phyloP scores from a whole-genome alignment of 139 green algal species.

The Eudorina sp. region DNA sequence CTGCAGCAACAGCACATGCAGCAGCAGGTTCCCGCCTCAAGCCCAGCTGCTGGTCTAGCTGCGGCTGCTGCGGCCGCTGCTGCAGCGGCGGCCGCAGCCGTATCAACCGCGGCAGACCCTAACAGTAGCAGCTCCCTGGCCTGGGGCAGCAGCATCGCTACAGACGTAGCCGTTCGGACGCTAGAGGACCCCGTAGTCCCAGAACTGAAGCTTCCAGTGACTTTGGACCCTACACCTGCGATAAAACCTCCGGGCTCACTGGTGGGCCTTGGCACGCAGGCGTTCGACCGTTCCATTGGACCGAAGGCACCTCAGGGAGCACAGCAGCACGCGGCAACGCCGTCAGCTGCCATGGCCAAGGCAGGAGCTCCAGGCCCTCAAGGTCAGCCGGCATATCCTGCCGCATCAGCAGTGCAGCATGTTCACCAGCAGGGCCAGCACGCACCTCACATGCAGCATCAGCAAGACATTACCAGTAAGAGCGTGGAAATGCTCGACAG shows the following conservation, averaged over 20 bases:
- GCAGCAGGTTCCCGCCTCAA: conserved; percentile 4
- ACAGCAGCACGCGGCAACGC: neutral
- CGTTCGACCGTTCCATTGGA: conserved; percentile 52
- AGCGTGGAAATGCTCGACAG: conserved; percentile 44
- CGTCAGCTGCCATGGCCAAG: neutral
- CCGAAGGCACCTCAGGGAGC: neutral
- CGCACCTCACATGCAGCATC: neutral
- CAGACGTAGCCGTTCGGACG: conserved; percentile 29
- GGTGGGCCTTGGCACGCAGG: neutral
- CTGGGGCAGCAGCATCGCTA: conserved; percentile 44
- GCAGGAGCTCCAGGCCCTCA: neutral
- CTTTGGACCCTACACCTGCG: conserved; percentile 28
- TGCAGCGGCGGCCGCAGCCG: neutral
- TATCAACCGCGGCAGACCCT: neutral
- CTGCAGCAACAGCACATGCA: conserved; percentile 8
- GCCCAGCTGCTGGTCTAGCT: neutral
- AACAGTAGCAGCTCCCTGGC: conserved; percentile 38
- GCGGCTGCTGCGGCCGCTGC: neutral
- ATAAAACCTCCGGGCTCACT: neutral
- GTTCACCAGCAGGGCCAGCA: conserved; percentile 1
- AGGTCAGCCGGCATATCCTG: neutral
- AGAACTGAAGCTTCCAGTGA: conserved; percentile 25
- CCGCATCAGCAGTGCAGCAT: conserved; percentile 1
- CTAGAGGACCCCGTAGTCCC: conserved; percentile 41
- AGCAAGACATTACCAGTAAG: conserved; percentile 26